Percentiles rank a stretch among this genome's conserved stretches.
phyloP scores from a whole-genome alignment of 805 yeast genomes.

The Suhomyces sp. region DNA sequence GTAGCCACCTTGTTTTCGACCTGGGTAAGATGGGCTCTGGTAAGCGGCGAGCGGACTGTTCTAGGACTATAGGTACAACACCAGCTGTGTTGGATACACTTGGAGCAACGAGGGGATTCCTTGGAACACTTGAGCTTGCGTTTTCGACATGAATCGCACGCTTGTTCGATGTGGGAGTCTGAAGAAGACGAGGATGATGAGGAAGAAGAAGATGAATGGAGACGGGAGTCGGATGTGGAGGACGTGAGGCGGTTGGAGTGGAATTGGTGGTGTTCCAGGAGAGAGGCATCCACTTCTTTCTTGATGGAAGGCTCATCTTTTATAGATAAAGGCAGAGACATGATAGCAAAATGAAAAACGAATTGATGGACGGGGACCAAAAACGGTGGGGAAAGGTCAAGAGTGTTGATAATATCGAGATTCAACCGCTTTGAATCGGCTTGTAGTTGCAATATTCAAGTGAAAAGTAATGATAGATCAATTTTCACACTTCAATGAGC shows the following conservation, averaged over 20 bases:
- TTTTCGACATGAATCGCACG: slow-evolving; percentile 81
- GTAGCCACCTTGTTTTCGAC: slow-evolving; percentile 54
- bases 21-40: slow-evolving; percentile 75
- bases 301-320: no score
- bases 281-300: no score
- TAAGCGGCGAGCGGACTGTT: slow-evolving; percentile 74
- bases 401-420: no score
- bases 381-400: no score
- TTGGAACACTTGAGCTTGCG: slow-evolving; percentile 81
- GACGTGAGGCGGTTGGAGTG: not conserved
- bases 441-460: no score
- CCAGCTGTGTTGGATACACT: slow-evolving; percentile 72
- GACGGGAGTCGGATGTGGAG: not conserved
- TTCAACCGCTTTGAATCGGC: no score
- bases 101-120: slow-evolving; percentile 71
- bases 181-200: not conserved
- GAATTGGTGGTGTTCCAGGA: not conserved
- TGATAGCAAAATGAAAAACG: no score
- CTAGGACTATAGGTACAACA: slow-evolving; percentile 77
- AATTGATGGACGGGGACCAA: no score
- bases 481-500: no score
- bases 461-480: no score
- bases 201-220: not conserved
- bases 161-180: slow-evolving; percentile 45
- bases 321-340: no score